Conservation (phyloP, 768 basidiomycete genomes). For the Lentinula detonsa region DNA sequence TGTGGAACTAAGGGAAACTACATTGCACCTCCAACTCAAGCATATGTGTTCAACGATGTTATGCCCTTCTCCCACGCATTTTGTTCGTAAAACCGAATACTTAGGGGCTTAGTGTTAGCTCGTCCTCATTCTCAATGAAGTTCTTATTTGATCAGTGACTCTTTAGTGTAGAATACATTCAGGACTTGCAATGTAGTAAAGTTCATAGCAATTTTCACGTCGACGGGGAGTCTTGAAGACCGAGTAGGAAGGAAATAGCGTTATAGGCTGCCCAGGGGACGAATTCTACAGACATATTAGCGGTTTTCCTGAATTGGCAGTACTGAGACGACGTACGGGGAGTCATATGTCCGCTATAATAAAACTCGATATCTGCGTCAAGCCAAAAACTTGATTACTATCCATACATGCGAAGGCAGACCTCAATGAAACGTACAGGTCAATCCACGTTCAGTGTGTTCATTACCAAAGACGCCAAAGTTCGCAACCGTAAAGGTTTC, state of each 20-base stretch:
- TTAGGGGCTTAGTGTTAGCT: too few species aligned
- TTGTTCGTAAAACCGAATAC: too few species aligned
- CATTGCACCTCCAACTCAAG: too few species aligned
- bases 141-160: too few species aligned
- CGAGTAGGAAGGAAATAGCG: slow-evolving; percentile 35
- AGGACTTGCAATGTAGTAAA: too few species aligned
- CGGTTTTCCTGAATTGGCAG: slow-evolving; percentile 1
- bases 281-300: slow-evolving; percentile 27
- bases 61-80: too few species aligned
- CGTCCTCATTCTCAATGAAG: too few species aligned
- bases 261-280: slow-evolving; percentile 44
- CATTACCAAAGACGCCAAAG: slow-evolving; percentile 55
- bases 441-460: slow-evolving; percentile 58
- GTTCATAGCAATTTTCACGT: neutral
- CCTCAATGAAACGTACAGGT: slow-evolving; percentile 37
- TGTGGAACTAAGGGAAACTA: too few species aligned
- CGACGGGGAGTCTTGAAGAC: slow-evolving; percentile 40
- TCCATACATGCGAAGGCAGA: too few species aligned
- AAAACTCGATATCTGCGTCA: slow-evolving; percentile 47
- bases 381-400: neutral
- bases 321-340: slow-evolving; percentile 39
- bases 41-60: too few species aligned
- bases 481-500: slow-evolving; percentile 61
- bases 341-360: slow-evolving; percentile 54
- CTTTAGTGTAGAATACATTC: too few species aligned